phyloP scores from a whole-genome alignment of 176 grass and related monocot species.

The Eleusine coracana region DNA sequence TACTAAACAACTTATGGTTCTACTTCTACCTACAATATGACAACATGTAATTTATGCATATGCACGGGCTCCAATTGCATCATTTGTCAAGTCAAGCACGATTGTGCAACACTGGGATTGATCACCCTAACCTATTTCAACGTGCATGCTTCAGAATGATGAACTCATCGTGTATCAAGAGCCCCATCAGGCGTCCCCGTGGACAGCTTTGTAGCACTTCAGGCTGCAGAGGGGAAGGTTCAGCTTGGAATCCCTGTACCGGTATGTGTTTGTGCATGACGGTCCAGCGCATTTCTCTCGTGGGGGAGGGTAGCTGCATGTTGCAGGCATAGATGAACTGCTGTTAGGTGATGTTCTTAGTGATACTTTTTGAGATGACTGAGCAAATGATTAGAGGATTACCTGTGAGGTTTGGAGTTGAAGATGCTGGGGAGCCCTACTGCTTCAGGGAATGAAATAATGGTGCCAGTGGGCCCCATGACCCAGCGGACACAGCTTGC shows the following conservation, averaged over 20 bases:
- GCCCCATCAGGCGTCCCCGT: constrained; percentile 34
- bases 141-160: background rate
- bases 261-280: constrained; percentile 54
- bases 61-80: background rate
- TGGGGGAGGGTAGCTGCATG: constrained; percentile 67
- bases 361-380: background rate
- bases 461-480: constrained; percentile 64
- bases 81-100: background rate
- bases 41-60: background rate
- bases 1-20: background rate
- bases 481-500: constrained; percentile 65
- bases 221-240: constrained; percentile 85
- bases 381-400: background rate
- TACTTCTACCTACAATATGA: constrained; percentile 13
- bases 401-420: constrained; percentile 72
- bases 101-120: background rate
- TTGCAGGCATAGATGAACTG: background rate
- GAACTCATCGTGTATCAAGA: background rate
- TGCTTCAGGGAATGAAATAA: constrained; percentile 75
- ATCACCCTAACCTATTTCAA: constrained; percentile 26
- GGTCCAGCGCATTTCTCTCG: constrained; percentile 76
- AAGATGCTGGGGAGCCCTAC: constrained; percentile 88
- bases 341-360: background rate
- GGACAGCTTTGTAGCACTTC: constrained; percentile 65
- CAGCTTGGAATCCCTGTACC: constrained; percentile 73